Evolutionary conservation across 371 early-diverging fungal species (phyloP).

Genomic region (Apophysomyces ossiformis): DNA sequence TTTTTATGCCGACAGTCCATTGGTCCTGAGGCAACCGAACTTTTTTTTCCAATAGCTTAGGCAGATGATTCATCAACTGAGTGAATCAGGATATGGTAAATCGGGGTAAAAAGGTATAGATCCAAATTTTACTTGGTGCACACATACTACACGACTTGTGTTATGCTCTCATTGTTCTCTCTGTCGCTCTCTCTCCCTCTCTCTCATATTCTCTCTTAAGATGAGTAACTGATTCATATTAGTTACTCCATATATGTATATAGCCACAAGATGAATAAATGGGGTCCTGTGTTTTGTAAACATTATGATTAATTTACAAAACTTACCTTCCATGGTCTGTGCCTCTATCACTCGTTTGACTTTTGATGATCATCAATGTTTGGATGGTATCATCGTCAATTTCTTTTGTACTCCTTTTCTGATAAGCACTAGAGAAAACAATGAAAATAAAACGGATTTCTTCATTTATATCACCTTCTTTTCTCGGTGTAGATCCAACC

Average conservation of each 20-base stretch:
- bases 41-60: too few species aligned
- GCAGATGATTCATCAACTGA: conserved; percentile 10
- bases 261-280: neutral
- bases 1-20: conserved; percentile 10
- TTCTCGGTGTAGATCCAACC: conserved; percentile 1
- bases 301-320: neutral
- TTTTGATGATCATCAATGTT: conserved; percentile 4
- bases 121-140: too few species aligned
- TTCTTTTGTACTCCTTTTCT: neutral
- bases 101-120: too few species aligned
- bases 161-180: too few species aligned
- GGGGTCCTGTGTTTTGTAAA: neutral
- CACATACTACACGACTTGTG: too few species aligned
- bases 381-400: conserved; percentile 1
- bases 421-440: too few species aligned
- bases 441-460: neutral
- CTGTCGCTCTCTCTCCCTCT: too few species aligned
- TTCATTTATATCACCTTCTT: neutral
- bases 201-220: neutral
- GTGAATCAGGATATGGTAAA: neutral
- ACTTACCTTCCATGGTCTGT: neutral
- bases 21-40: neutral
- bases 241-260: too few species aligned
- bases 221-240: neutral
- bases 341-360: neutral